Evolutionary conservation across 2,329 filamentous ascomycete genomes (phyloP).

Genomic region (Diplodia intermedia): DNA sequence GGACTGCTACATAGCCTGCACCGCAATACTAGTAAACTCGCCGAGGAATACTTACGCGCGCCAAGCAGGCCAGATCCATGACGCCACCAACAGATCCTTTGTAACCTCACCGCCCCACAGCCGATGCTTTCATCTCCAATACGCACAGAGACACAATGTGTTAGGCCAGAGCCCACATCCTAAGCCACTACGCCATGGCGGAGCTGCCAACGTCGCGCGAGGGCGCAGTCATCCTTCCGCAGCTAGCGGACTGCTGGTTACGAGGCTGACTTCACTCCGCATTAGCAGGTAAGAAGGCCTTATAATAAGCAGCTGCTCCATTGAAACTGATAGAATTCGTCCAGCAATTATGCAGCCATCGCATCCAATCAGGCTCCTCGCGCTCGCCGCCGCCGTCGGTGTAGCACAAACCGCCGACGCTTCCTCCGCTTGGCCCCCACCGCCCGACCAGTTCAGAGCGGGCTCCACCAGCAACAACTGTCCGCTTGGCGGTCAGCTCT

Average conservation of each 20-base stretch:
- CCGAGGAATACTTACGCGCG: no score
- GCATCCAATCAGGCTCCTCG: not conserved
- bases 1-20: no score
- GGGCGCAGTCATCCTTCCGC: not conserved
- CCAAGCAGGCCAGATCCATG: not conserved
- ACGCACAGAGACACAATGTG: not conserved
- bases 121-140: not conserved
- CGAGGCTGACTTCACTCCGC: conserved; percentile 36
- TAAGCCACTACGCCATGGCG: not conserved
- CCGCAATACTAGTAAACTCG: no score
- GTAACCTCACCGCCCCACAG: not conserved
- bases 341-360: not conserved
- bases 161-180: not conserved
- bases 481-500: conserved; percentile 33
- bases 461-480: conserved; percentile 25
- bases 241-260: conserved; percentile 36
- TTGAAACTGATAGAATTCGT: not conserved
- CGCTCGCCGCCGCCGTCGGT: not conserved
- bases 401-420: not conserved
- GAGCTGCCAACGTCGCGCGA: not conserved
- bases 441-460: not conserved
- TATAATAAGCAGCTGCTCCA: not conserved
- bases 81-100: not conserved
- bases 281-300: not conserved
- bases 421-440: not conserved